Conservation (phyloP, 352 stramenopile species). For the Pythium monospermum region DNA sequence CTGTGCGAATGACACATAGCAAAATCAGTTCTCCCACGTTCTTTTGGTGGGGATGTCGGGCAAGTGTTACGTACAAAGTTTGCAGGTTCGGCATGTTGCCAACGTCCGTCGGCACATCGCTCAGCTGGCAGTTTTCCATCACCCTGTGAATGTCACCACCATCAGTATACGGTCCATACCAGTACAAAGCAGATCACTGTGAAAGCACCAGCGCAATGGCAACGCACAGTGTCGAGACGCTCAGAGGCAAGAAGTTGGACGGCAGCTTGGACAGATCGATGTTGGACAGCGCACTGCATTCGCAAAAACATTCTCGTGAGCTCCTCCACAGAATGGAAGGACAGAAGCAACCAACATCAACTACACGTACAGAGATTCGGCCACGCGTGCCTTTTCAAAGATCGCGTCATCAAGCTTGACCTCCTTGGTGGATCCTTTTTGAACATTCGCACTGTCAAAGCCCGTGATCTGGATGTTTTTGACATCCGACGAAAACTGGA, state of each 20-base stretch:
- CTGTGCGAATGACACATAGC: constrained; percentile 15
- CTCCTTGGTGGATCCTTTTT: constrained; percentile 56
- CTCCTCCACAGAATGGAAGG: not conserved
- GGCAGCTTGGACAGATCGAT: constrained; percentile 46
- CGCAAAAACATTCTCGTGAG: not conserved
- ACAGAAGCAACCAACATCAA: not conserved
- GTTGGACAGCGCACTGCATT: constrained; percentile 44
- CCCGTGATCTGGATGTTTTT: constrained; percentile 67
- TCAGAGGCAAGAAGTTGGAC: constrained; percentile 46
- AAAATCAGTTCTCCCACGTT: too few species aligned
- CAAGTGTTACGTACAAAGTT: constrained; percentile 34
- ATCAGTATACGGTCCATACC: not conserved
- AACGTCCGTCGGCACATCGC: constrained; percentile 39
- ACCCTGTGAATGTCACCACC: constrained; percentile 30
- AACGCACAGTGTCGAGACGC: constrained; percentile 37
- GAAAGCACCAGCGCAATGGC: not conserved
- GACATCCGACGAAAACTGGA: constrained; percentile 37
- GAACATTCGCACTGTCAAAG: constrained; percentile 42
- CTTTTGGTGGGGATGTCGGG: too few species aligned
- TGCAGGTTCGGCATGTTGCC: constrained; percentile 43
- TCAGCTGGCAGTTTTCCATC: constrained; percentile 70
- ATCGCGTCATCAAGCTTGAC: constrained; percentile 40
- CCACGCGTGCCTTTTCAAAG: constrained; percentile 34
- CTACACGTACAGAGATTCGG: constrained; percentile 41
- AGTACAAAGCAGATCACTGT: not conserved